Evolutionary conservation across 139 green algal species (phyloP).

Genomic region (Haematococcus lacustris): DNA sequence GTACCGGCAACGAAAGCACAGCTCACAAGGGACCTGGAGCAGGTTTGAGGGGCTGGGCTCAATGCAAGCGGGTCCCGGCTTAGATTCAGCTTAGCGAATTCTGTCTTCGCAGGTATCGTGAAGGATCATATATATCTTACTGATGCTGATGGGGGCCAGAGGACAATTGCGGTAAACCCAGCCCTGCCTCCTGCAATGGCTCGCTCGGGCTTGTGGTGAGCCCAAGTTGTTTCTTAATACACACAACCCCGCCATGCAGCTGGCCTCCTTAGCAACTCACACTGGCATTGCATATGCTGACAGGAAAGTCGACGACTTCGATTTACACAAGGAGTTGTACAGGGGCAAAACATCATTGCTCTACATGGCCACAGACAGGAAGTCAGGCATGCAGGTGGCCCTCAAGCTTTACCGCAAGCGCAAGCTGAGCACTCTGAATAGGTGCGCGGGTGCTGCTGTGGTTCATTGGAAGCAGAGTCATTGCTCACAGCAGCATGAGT

Average conservation of each 20-base stretch:
- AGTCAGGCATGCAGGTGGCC: slow-evolving; percentile 33
- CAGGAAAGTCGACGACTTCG: slow-evolving; percentile 62
- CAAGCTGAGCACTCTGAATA: slow-evolving; percentile 40
- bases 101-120: not conserved
- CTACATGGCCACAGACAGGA: slow-evolving; percentile 51
- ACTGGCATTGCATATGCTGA: not conserved
- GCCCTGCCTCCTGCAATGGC: slow-evolving; percentile 16
- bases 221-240: not conserved
- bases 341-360: slow-evolving; percentile 59
- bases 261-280: not conserved
- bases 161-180: slow-evolving; percentile 23
- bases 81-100: too few relatives aligned
- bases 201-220: slow-evolving; percentile 15
- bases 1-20: too few relatives aligned
- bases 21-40: too few relatives aligned
- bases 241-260: not conserved
- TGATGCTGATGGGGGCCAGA: slow-evolving; percentile 16
- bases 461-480: too few relatives aligned
- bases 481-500: too few relatives aligned
- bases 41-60: too few relatives aligned
- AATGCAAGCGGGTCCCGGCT: too few relatives aligned
- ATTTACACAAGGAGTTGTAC: slow-evolving; percentile 66
- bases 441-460: slow-evolving; percentile 19
- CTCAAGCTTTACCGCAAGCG: slow-evolving; percentile 51
- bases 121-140: slow-evolving; percentile 28